phyloP scores from a whole-genome alignment of 352 stramenopile genomes.

The Pythium pyrilobum region DNA sequence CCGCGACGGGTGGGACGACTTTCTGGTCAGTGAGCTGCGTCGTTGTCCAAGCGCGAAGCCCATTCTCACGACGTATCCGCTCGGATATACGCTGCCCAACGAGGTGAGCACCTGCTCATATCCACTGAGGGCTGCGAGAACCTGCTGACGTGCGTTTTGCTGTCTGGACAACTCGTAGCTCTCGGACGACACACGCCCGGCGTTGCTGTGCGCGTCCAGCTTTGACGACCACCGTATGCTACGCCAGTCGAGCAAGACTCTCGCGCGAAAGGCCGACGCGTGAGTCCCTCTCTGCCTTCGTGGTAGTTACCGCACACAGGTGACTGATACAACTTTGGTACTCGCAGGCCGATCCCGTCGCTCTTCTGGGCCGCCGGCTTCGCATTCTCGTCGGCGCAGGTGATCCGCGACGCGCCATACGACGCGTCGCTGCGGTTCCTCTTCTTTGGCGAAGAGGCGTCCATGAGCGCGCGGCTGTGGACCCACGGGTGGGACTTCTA shows the following conservation, averaged over 20 bases:
- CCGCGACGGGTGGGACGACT: slow-evolving; percentile 83
- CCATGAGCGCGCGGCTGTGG: slow-evolving; percentile 88
- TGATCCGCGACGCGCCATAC: slow-evolving; percentile 77
- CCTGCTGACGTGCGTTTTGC: neutral
- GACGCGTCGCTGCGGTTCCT: slow-evolving; percentile 80
- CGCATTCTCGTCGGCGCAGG: slow-evolving; percentile 45
- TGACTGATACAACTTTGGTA: neutral
- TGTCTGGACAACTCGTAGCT: slow-evolving; percentile 25
- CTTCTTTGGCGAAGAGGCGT: slow-evolving; percentile 94
- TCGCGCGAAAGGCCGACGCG: slow-evolving; percentile 26
- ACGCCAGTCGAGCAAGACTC: slow-evolving; percentile 52
- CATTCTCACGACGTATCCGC: slow-evolving; percentile 92
- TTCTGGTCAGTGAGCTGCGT: slow-evolving; percentile 75
- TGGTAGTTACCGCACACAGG: neutral
- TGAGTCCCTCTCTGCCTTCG: slow-evolving; percentile 9
- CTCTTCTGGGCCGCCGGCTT: slow-evolving; percentile 76
- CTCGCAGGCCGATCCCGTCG: slow-evolving; percentile 42
- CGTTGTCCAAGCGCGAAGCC: slow-evolving; percentile 43
- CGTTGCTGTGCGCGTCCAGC: slow-evolving; percentile 49
- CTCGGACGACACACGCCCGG: slow-evolving; percentile 42
- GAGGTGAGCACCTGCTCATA: too few relatives aligned
- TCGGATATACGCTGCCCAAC: slow-evolving; percentile 85
- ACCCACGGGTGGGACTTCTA: slow-evolving; percentile 91
- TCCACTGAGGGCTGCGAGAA: too few relatives aligned
- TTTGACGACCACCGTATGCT: slow-evolving; percentile 54